phyloP scores from a whole-genome alignment of 257 asterid species.

The Voacanga thouarsii region DNA sequence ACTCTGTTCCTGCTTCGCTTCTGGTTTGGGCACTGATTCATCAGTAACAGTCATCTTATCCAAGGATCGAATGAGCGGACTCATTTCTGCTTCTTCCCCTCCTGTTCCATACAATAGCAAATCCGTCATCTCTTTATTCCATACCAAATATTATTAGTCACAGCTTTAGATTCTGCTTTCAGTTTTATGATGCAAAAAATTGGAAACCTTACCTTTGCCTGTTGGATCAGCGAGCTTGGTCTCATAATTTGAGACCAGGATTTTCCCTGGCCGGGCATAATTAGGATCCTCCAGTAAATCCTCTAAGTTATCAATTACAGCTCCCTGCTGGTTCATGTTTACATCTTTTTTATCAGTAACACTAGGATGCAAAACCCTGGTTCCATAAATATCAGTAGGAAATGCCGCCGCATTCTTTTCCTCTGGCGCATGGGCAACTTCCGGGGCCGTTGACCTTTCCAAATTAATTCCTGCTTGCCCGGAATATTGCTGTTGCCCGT shows the following conservation, averaged over 20 bases:
- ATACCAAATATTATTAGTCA: too few species aligned
- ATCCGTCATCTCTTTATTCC: background rate
- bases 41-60: constrained; percentile 30
- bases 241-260: constrained; percentile 41
- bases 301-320: constrained; percentile 15
- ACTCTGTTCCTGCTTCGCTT: constrained; percentile 1
- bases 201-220: constrained; percentile 28
- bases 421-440: constrained; percentile 14
- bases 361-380: background rate
- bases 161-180: background rate
- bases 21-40: constrained; percentile 7
- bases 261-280: background rate
- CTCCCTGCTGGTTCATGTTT: constrained; percentile 9
- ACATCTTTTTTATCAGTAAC: constrained; percentile 1
- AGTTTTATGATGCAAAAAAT: background rate
- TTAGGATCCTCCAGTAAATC: constrained; percentile 44
- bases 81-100: constrained; percentile 40
- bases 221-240: constrained; percentile 60
- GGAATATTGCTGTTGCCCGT: constrained; percentile 10
- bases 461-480: background rate
- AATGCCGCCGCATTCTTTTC: background rate
- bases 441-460: constrained; percentile 17
- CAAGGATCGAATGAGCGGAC: constrained; percentile 40
- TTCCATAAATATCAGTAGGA: background rate
- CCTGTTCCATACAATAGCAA: constrained; percentile 26